A percentile compares a stretch with the other conserved stretches of the same genome.
Conservation (phyloP, 2,329 filamentous ascomycete species). For the Botrytis medusae region DNA sequence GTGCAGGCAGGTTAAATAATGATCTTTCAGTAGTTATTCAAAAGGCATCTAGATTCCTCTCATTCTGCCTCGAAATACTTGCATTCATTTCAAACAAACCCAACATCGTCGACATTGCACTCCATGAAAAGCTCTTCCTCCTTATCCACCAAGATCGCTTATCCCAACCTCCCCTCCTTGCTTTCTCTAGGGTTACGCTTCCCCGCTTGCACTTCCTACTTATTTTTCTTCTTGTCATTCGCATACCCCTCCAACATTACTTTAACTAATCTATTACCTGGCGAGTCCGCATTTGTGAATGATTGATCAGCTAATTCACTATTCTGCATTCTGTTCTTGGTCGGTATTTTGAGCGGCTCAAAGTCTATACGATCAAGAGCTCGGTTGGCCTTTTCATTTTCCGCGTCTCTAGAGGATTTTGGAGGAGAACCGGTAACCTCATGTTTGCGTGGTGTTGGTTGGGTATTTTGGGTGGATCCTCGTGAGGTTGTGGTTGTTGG, state of each 20-base stretch:
- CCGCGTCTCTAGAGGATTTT: too few relatives aligned
- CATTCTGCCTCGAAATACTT: neutral
- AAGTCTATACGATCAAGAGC: neutral
- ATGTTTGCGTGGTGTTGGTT: too few relatives aligned
- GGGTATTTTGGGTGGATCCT: too few relatives aligned
- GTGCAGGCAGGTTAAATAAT: too few relatives aligned
- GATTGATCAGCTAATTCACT: too few relatives aligned
- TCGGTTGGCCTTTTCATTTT: neutral
- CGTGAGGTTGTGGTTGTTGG: too few relatives aligned
- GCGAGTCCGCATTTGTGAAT: neutral
- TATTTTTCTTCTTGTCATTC: neutral
- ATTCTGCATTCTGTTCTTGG: too few relatives aligned
- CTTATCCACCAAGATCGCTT: too few relatives aligned
- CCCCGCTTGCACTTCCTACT: neutral
- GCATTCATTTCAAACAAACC: accelerated
- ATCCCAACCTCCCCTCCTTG: neutral
- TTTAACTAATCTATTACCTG: accelerated
- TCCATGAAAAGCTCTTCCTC: neutral
- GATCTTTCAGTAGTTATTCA: neutral
- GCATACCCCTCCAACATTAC: accelerated
- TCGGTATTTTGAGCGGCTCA: too few relatives aligned
- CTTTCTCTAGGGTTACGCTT: neutral
- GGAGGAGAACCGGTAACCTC: too few relatives aligned
- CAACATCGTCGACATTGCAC: too few relatives aligned
- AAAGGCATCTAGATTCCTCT: neutral